phyloP scores from a whole-genome alignment of 2,329 filamentous ascomycete genomes.

The Aspergillus melleus region DNA sequence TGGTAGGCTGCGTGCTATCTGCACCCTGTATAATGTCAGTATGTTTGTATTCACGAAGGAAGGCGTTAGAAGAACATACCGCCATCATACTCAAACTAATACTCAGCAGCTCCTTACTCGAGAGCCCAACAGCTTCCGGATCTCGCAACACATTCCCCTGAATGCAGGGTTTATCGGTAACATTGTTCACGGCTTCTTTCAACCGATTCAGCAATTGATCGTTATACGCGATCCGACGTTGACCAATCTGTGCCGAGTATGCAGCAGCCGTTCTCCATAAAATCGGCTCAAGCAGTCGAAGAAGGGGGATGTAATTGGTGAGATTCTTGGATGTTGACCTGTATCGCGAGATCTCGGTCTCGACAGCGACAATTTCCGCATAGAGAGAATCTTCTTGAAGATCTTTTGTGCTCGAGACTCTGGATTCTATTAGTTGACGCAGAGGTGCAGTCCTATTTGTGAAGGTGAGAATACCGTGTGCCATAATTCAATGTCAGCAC shows the following conservation, averaged over 20 bases:
- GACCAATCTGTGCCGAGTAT: background rate
- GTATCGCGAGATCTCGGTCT: constrained; percentile 1
- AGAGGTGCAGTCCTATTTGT: background rate
- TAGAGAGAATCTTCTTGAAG: constrained; percentile 1
- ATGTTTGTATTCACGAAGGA: no score
- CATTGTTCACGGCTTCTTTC: background rate
- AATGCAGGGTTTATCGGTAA: constrained; percentile 1
- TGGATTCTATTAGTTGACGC: background rate
- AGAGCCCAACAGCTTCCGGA: background rate
- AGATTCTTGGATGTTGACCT: constrained; percentile 4
- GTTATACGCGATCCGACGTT: background rate
- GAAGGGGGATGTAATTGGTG: constrained; percentile 4
- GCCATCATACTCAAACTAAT: constrained; percentile 6
- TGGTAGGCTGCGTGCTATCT: background rate
- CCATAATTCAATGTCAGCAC: background rate
- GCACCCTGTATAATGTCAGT: background rate
- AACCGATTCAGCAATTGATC: background rate
- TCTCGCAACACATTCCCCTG: background rate
- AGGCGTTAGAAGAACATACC: background rate
- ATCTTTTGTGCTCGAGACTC: constrained; percentile 1
- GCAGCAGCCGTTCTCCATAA: background rate
- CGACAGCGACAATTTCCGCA: constrained; percentile 1
- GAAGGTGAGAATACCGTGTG: background rate
- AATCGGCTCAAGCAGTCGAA: constrained; percentile 2
- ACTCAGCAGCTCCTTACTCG: background rate